Evolutionary conservation across 2,329 filamentous ascomycete genomes (phyloP).

Genomic region (Podosphaera aphanis): DNA sequence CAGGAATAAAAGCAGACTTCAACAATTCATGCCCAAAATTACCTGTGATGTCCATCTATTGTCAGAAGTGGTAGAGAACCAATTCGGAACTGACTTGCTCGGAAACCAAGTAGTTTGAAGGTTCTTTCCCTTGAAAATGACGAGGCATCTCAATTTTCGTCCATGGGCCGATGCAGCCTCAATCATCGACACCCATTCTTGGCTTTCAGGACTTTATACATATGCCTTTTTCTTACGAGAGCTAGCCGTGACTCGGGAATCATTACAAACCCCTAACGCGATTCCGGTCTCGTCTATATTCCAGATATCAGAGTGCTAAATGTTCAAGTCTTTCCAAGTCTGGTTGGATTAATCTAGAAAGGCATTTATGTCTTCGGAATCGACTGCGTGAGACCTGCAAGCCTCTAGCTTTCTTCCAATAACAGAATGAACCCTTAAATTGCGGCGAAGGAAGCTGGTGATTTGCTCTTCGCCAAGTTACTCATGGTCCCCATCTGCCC

Average conservation of each 20-base stretch:
- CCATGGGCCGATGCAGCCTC: not conserved
- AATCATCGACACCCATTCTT: not conserved
- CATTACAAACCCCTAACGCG: not conserved
- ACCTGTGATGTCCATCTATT: not conserved
- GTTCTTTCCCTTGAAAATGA: slow-evolving; percentile 2
- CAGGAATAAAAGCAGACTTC: not conserved
- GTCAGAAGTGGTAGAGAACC: not conserved
- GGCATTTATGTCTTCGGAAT: not conserved
- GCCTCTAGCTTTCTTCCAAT: not conserved
- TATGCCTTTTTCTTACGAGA: not conserved
- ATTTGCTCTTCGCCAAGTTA: not conserved
- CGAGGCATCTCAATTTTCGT: not conserved
- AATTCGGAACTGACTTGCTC: not conserved
- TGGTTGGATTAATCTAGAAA: not conserved
- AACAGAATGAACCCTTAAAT: not conserved
- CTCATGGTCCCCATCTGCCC: not conserved
- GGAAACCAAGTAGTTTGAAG: not conserved
- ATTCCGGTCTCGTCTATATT: not conserved
- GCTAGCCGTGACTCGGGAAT: not conserved
- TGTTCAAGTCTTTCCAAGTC: not conserved
- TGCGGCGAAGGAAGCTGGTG: not conserved
- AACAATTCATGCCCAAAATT: not conserved
- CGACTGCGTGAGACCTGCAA: not conserved
- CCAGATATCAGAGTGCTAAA: not conserved
- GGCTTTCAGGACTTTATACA: not conserved